Conservation (phyloP, 129 eudicot species). For the Kitagawia praeruptora region DNA sequence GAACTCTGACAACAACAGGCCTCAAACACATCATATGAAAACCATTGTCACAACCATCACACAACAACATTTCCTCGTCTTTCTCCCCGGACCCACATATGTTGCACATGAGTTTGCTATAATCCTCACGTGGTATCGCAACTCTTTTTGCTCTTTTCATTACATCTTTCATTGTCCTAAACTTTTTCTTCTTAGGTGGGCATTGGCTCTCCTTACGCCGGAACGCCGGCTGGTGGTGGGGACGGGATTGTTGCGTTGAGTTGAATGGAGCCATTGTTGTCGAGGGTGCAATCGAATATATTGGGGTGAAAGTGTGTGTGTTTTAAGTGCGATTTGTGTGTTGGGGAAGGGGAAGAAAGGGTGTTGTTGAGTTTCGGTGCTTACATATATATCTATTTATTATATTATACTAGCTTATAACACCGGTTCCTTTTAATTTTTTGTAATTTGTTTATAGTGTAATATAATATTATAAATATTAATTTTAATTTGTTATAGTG, state of each 20-base stretch:
- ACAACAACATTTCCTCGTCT: constrained; percentile 52
- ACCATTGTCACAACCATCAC: constrained; percentile 72
- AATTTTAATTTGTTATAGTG: too few species aligned
- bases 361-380: too few species aligned
- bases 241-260: neutral
- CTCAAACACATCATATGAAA: constrained; percentile 71
- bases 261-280: constrained; percentile 3
- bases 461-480: too few species aligned
- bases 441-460: too few species aligned
- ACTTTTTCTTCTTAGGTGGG: constrained; percentile 25
- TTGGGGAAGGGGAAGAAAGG: neutral
- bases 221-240: neutral
- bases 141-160: constrained; percentile 35
- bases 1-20: constrained; percentile 74
- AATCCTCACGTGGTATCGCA: constrained; percentile 23
- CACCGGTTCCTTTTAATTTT: too few species aligned
- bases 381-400: too few species aligned
- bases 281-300: too few species aligned
- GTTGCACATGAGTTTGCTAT: constrained; percentile 40
- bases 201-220: neutral
- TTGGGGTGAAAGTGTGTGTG: neutral
- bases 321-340: neutral
- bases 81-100: constrained; percentile 79
- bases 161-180: constrained; percentile 45
- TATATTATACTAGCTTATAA: too few species aligned